Evolutionary conservation across 2,329 filamentous ascomycete genomes (phyloP), one percentile per base, ranked within the genome.

Genomic region (Paecilomyces sp.): DNA sequence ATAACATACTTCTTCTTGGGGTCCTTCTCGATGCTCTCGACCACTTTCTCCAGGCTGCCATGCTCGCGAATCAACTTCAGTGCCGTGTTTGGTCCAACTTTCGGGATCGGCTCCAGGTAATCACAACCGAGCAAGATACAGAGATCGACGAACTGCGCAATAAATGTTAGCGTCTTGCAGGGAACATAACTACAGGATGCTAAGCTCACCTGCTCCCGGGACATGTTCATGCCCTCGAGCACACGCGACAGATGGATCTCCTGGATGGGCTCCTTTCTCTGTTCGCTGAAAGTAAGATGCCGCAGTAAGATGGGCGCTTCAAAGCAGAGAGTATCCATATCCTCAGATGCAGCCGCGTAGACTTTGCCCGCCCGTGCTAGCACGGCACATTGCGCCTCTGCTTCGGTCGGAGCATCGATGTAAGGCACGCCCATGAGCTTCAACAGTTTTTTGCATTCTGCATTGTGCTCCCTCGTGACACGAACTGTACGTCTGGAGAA

Each of bases 291-390:
- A 1, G 94, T 99, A 64, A 99, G 83, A 77, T 99, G 92, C 56
- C 94, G 85, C 64, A 99, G 79, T 54, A 99, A 79, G 61, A 99
- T 92, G 0, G 94, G 94, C 57, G 92, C 84, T 69, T 97, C 87
- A 76, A 99, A 99, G 70, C 93, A 97, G 58, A 99, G 80, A 0
- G 94, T 99, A 72, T 99, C 94, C 94, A 99, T 99, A 77, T 99
- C 94, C 77, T 99, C 94, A 64, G 90, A 96, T 2, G 94, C 94
- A 22, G 94, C 94, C 3, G 92, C 94, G 73, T 95, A 99, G 57
- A 99, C 94, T 78, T 97, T 97, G 41, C 92, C 93, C 4, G 90
- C 92, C 62, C 89, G 83, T 0, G 94, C 94, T 62, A 99, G 82
- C 50, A 88, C 89, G 2, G 94, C 94, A 74, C 94, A 99, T 74